phyloP scores from a whole-genome alignment of 2,329 filamentous ascomycete genomes.

The Parastagonospora avenae region DNA sequence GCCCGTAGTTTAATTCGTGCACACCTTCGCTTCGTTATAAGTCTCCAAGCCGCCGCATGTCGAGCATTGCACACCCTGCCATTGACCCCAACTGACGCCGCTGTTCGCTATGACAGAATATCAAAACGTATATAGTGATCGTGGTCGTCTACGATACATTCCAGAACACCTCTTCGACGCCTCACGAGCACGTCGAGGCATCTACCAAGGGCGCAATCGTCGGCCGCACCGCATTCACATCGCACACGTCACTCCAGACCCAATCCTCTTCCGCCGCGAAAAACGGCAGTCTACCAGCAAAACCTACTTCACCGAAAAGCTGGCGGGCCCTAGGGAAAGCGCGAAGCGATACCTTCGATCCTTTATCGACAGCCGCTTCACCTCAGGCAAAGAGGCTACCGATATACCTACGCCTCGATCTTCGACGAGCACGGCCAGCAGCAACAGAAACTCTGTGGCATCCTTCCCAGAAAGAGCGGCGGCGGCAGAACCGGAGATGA shows the following conservation, averaged over 20 bases:
- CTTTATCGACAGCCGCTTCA: conserved; percentile 48
- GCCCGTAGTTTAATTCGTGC: conserved; percentile 19
- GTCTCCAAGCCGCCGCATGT: conserved; percentile 20
- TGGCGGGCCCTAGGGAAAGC: conserved; percentile 57
- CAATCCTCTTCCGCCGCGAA: conserved; percentile 32
- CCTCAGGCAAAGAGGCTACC: conserved; percentile 24
- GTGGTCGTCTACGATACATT: conserved; percentile 46
- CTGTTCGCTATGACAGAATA: conserved; percentile 47
- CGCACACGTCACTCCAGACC: conserved; percentile 54
- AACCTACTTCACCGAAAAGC: conserved; percentile 50
- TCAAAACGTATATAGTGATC: conserved; percentile 44
- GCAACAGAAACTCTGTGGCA: conserved; percentile 30
- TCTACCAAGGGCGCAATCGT: conserved; percentile 58
- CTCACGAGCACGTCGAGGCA: conserved; percentile 27
- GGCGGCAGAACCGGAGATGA: conserved; percentile 42
- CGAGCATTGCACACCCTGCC: conserved; percentile 11
- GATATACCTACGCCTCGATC: conserved; percentile 29
- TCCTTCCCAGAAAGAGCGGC: conserved; percentile 36
- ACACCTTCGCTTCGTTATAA: conserved; percentile 26
- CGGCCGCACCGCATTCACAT: conserved; percentile 64
- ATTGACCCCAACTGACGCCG: conserved; percentile 37
- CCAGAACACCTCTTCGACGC: conserved; percentile 42
- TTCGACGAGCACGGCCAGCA: conserved; percentile 40
- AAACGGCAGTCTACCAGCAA: conserved; percentile 40
- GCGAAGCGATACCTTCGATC: conserved; percentile 57